Base-by-base conservation (phyloP, 1,284 basidiomycete species). In the Apiotrichum mycotoxinovorans region DNA sequence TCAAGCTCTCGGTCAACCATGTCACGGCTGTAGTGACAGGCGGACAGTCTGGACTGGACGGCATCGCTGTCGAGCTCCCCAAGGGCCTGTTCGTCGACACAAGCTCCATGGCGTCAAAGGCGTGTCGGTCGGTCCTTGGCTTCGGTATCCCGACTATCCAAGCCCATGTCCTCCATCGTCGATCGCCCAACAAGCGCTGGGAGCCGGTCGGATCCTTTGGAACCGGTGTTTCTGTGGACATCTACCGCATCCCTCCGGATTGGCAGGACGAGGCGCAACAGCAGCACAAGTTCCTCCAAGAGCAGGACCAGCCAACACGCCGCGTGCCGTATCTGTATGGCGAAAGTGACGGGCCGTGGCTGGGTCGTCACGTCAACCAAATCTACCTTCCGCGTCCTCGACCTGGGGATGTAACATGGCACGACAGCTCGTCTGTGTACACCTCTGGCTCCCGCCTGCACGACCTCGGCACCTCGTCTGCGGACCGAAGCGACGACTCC, bases 21-120 rank as follows among this genome's bases (percentile, higher is more conserved):
- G 54, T 87, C 25, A 83, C 88, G 52, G 64, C 82, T 0, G 82
- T 83, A 2, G 83, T 85, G 79, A 76, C 77, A 47, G 79, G 81
- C 3, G 82, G 79, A 8, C 68, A 76, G 30, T 79, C 81, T 3
- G 82, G 79, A 9, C 68, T 76, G 30, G 80, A 84, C 22, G 85
- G 84, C 0, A 46, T 88, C 1, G 79, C 85, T 18, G 46, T 90
- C 9, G 75, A 79, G 2, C 63, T 90, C 0, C 81, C 85, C 0
- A 65, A 75, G 12, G 90, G 90, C 7, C 57, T 92, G 22, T 78
- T 78, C 30, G 63, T 89, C 15, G 84, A 87, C 56, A 84, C 79
- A 60, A 92, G 91, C 66, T 87, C 91, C 66, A 77, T 87, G 43
- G 85, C 86, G 2, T 84, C 87, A 14, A 79, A 83, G 44, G 78